phyloP scores from a whole-genome alignment of 768 basidiomycete species.

The Boletus insuetus region DNA sequence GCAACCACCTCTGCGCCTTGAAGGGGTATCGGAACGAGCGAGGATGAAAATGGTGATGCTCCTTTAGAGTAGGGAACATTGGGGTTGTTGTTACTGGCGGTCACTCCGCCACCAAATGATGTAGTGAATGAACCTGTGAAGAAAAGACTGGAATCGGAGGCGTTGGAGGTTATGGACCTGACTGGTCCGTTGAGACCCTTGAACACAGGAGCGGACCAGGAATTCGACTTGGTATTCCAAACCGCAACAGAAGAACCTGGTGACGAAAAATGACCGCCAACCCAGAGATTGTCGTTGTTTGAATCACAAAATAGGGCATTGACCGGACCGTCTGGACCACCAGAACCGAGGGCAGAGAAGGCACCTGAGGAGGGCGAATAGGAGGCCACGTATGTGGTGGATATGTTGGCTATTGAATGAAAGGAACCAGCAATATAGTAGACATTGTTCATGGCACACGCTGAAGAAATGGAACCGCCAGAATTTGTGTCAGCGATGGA shows the following conservation, averaged over 20 bases:
- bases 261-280: slow-evolving; percentile 70
- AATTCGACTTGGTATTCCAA: slow-evolving; percentile 57
- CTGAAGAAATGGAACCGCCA: slow-evolving; percentile 73
- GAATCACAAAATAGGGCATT: slow-evolving; percentile 75
- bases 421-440: slow-evolving; percentile 88
- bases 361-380: slow-evolving; percentile 58
- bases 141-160: slow-evolving; percentile 70
- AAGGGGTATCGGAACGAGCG: slow-evolving; percentile 79
- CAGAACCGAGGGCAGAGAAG: slow-evolving; percentile 62
- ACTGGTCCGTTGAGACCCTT: slow-evolving; percentile 73
- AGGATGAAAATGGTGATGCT: slow-evolving; percentile 85
- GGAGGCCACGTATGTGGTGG: slow-evolving; percentile 71
- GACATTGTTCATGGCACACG: slow-evolving; percentile 64
- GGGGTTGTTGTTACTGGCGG: slow-evolving; percentile 68
- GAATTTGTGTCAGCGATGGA: slow-evolving; percentile 73
- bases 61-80: slow-evolving; percentile 81
- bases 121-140: slow-evolving; percentile 89
- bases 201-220: slow-evolving; percentile 82
- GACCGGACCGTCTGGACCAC: slow-evolving; percentile 75
- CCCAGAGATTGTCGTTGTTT: slow-evolving; percentile 66
- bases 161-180: slow-evolving; percentile 69
- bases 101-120: slow-evolving; percentile 55
- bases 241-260: slow-evolving; percentile 67
- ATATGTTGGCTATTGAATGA: slow-evolving; percentile 57
- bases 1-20: slow-evolving; percentile 54